A percentile compares a stretch with the other conserved stretches of the same genome.
Conservation (phyloP, 352 stramenopile genomes). For the Pythium aristosporum region DNA sequence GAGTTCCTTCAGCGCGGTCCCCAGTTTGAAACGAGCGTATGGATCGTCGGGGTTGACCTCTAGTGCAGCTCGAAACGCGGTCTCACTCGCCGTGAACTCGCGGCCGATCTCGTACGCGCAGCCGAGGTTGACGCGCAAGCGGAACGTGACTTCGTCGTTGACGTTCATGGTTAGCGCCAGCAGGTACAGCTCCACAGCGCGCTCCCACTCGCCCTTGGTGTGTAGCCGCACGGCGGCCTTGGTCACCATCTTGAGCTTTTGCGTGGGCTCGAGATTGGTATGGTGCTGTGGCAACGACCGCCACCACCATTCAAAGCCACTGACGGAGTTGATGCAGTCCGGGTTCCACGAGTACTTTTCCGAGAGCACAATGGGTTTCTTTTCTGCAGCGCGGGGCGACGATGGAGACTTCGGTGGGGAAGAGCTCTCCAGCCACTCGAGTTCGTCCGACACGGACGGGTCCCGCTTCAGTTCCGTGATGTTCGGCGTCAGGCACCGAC, state of each 20-base stretch:
- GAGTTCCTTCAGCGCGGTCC: slow-evolving; percentile 36
- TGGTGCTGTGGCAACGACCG: slow-evolving; percentile 67
- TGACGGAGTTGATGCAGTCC: slow-evolving; percentile 74
- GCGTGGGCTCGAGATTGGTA: slow-evolving; percentile 51
- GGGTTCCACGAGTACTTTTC: slow-evolving; percentile 74
- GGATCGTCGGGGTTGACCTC: slow-evolving; percentile 41
- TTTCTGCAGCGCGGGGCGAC: slow-evolving; percentile 29
- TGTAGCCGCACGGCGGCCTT: slow-evolving; percentile 72
- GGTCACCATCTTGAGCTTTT: slow-evolving; percentile 82
- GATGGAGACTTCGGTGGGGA: slow-evolving; percentile 39
- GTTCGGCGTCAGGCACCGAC: slow-evolving; percentile 58
- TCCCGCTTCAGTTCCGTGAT: slow-evolving; percentile 27
- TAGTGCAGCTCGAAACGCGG: slow-evolving; percentile 47
- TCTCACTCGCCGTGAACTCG: slow-evolving; percentile 35
- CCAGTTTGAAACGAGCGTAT: slow-evolving; percentile 66
- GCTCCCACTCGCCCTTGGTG: slow-evolving; percentile 55
- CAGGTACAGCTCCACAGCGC: slow-evolving; percentile 69
- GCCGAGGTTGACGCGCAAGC: slow-evolving; percentile 66
- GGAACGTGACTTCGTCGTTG: slow-evolving; percentile 57
- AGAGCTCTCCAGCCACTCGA: slow-evolving; percentile 19
- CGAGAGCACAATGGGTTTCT: slow-evolving; percentile 35
- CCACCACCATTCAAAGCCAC: slow-evolving; percentile 83
- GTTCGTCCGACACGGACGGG: slow-evolving; percentile 13
- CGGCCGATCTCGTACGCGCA: slow-evolving; percentile 54
- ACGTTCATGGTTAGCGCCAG: slow-evolving; percentile 56